Percentiles rank a stretch among this genome's conserved stretches.
Conservation (phyloP, 768 basidiomycete genomes). For the Trametes villosa region DNA sequence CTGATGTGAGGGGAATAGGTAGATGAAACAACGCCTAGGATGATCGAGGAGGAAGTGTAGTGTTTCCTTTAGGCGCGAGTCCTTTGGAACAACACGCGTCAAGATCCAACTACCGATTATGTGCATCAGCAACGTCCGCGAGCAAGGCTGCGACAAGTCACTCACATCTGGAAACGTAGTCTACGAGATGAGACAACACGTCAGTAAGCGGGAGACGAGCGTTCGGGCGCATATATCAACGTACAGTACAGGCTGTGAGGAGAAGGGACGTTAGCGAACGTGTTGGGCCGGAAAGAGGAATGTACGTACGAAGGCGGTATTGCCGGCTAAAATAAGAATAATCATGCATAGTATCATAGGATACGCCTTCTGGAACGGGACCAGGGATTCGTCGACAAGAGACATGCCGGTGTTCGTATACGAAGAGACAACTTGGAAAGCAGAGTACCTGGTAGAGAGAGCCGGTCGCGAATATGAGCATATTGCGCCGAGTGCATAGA, state of each 20-base stretch:
- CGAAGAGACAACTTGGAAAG: slow-evolving; percentile 84
- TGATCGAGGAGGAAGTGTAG: slow-evolving; percentile 93
- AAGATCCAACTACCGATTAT: slow-evolving; percentile 65
- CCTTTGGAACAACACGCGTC: slow-evolving; percentile 59
- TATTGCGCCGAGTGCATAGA: background rate
- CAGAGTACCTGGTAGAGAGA: slow-evolving; percentile 65
- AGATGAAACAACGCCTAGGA: slow-evolving; percentile 89
- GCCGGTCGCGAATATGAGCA: too few species aligned
- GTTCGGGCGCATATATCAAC: slow-evolving; percentile 36
- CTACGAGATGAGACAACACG: slow-evolving; percentile 41
- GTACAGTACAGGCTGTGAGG: slow-evolving; percentile 79
- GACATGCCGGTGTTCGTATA: slow-evolving; percentile 91
- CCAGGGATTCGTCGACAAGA: slow-evolving; percentile 86
- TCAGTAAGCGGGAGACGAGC: background rate
- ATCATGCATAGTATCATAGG: slow-evolving; percentile 75
- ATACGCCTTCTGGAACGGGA: slow-evolving; percentile 88
- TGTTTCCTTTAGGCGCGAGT: slow-evolving; percentile 73
- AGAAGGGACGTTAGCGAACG: background rate
- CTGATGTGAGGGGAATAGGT: slow-evolving; percentile 91
- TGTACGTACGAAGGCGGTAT: slow-evolving; percentile 86
- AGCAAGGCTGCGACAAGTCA: background rate
- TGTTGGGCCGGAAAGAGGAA: slow-evolving; percentile 1
- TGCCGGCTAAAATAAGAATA: slow-evolving; percentile 85
- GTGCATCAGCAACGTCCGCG: background rate
- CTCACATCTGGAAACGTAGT: slow-evolving; percentile 55